Base-by-base conservation (phyloP, 176 grass and related monocot species). In the Olyra latifolia region DNA sequence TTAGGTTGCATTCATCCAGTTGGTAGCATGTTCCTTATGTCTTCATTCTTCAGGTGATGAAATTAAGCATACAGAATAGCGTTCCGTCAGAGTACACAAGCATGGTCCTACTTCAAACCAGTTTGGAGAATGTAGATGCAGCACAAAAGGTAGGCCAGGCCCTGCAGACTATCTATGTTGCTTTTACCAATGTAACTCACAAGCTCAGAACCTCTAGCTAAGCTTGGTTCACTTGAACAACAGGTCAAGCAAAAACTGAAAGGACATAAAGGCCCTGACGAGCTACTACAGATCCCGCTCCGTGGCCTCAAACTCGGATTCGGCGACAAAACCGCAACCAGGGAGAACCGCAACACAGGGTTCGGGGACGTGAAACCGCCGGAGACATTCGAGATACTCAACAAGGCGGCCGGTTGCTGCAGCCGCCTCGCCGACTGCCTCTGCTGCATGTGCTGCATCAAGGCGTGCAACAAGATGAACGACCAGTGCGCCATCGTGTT, bases 371-470 rank as follows among this genome's bases (percentile, higher is more conserved):
- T 62, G 8, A 89, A 82, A 48, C 78, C 56, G 0, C 67, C 79
- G 20, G 92, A 91, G 64, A 87, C 72, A 11, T 55, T 65, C 1
- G 57, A 83, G 46, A 88, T 99, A 55, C 65, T 87, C 42, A 58
- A 82, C 28, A 95, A 93, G 45, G 79, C 86, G 7, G 84, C 62
- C 7, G 89, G 88, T 25, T 93, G 96, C 85, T 99, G 96, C 81
- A 38, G 78, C 62, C 72, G 69, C 0, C 28, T 90, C 0, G 85
- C 87, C 0, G 86, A 91, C 80, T 93, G 86, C 62, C 76, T 87
- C 70, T 98, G 96, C 72, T 95, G 92, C 78, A 89, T 87, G 84
- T 93, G 92, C 72, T 87, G 86, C 83, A 93, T 95, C 91, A 89
- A 85, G 23, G 78, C 81, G 12, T 95, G 96, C 81, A 86, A 70